phyloP scores from a whole-genome alignment of 2,329 filamentous ascomycete species.

The Coniella lustricola region DNA sequence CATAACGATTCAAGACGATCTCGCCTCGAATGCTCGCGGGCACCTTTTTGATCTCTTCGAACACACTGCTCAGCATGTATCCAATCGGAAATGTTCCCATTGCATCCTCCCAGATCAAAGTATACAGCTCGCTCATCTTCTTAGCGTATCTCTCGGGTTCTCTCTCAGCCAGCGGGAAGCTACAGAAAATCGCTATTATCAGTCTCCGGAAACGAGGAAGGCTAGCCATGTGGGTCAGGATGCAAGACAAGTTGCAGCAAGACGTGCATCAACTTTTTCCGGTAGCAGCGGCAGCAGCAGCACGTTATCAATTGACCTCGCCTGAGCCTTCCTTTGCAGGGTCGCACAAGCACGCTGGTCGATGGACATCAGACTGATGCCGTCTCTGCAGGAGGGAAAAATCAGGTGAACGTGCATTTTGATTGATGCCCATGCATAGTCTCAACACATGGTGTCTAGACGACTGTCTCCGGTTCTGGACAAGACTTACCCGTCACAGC shows the following conservation, averaged over 20 bases:
- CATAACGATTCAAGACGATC: constrained; percentile 52
- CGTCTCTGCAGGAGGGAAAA: background rate
- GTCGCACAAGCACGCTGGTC: constrained; percentile 16
- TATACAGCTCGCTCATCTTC: constrained; percentile 56
- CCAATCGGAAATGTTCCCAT: constrained; percentile 60
- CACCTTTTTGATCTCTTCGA: constrained; percentile 40
- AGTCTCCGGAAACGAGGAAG: constrained; percentile 3
- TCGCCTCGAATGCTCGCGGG: constrained; percentile 45
- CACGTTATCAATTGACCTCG: background rate
- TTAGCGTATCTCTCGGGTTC: constrained; percentile 49
- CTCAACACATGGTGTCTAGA: background rate
- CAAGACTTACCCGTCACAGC: constrained; percentile 21
- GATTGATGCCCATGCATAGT: constrained; percentile 1
- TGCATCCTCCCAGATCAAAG: constrained; percentile 55
- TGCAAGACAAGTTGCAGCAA: background rate
- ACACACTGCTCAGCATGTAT: constrained; percentile 46
- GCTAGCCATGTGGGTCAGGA: background rate
- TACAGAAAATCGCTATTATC: constrained; percentile 27
- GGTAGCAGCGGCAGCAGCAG: too few relatives aligned
- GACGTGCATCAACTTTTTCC: background rate
- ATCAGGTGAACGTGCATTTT: background rate
- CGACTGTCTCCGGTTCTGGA: background rate
- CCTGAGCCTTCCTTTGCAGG: constrained; percentile 1
- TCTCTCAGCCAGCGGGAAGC: constrained; percentile 69
- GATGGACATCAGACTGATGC: constrained; percentile 1